phyloP scores from a whole-genome alignment of 495 filamentous ascomycete genomes.

The Daldinia caldariorum region DNA sequence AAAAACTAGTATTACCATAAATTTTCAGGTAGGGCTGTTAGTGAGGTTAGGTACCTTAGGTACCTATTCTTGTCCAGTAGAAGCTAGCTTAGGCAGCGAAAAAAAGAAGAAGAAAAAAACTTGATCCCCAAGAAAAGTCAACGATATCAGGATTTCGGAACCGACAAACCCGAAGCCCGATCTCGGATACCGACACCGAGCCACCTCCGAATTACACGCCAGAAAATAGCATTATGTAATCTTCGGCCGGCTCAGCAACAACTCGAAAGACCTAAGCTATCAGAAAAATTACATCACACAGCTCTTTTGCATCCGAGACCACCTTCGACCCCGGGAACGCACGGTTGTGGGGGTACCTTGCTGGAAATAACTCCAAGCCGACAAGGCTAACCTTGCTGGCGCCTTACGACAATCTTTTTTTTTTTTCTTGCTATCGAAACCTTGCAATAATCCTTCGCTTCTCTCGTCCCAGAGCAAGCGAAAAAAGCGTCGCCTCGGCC shows the following conservation, averaged over 20 bases:
- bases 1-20: neutral
- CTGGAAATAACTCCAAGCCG: neutral
- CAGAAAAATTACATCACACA: slow-evolving; percentile 28
- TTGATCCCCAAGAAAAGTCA: neutral
- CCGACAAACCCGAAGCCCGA: neutral
- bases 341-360: slow-evolving; percentile 5
- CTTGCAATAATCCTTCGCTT: neutral
- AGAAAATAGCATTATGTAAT: neutral
- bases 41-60: slow-evolving; percentile 1
- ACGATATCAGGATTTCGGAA: neutral
- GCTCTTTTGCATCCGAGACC: neutral
- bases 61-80: neutral
- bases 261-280: slow-evolving; percentile 1
- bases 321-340: slow-evolving; percentile 20
- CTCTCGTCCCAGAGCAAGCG: neutral
- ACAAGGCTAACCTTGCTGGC: slow-evolving; percentile 1
- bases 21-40: neutral
- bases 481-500: neutral
- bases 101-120: neutral
- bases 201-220: neutral
- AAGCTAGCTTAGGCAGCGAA: slow-evolving; percentile 1
- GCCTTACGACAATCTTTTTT: neutral
- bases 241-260: neutral
- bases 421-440: neutral
- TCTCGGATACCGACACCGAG: neutral